Base-by-base conservation (phyloP, 148 eudicot species). In the Rhododendron ovatum region DNA sequence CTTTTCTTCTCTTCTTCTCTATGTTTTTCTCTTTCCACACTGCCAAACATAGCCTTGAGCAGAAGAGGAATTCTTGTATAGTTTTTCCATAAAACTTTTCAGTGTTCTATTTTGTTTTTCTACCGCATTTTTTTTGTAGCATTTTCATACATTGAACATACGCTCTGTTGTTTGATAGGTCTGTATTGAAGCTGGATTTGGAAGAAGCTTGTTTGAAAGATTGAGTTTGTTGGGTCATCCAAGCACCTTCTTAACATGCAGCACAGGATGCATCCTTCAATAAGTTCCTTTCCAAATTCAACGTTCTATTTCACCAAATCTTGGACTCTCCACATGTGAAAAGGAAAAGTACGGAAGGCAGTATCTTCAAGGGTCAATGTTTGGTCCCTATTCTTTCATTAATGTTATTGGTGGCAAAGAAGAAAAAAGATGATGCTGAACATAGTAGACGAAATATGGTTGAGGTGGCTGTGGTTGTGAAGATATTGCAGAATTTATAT, bases 181-280 rank as follows among this genome's bases (percentile, higher is more conserved):
- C 26, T 88, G 91, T 51, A 57, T 82, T 35, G 84, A 91, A 43
- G 94, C 95, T 90, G 91, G 91, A 5, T 93, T 94, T 83, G 96
- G 98, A 76, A 90, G 93, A 86, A 95, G 97, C 87, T 88, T 95
- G 79, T 95, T 94, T 81, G 91, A 89, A 85, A 91, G 97, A 83
- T 81, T 95, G 84, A 94, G 95, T 85, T 84, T 78, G 24, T 65
- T 94, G 88, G 94, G 96, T 30, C 90, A 89, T 88, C 77, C 7
- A 94, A 91, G 88, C 93, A 91, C 84, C 95, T 93, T 59, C 91
- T 95, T 78, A 87, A 92, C 86, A 73, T 92, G 82, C 97, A 95
- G 47, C 94, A 95, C 92, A 84, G 98, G 79, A 95, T 95, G 98
- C 98, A 95, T 85, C 98, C 98, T 11, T 89, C 89, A 18, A 94